Percentiles rank a stretch among this genome's conserved stretches.
phyloP scores from a whole-genome alignment of 805 yeast species.

The Ogataea zsoltii region DNA sequence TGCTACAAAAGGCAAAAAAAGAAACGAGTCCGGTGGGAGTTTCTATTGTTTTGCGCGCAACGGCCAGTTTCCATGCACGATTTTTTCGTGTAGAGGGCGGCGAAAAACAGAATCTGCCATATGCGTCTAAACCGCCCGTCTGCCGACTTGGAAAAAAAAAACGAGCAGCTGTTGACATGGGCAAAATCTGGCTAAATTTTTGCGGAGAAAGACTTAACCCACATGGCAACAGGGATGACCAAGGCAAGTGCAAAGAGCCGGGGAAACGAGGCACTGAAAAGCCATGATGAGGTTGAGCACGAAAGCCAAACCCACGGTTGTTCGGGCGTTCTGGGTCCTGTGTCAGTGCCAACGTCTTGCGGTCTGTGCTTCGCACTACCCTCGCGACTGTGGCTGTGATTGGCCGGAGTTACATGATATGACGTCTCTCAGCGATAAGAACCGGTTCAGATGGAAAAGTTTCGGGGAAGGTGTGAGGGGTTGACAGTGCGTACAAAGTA shows the following conservation, averaged over 20 bases:
- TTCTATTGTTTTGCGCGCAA: conserved; percentile 1
- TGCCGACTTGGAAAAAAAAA: neutral
- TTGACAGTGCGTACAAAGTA: neutral
- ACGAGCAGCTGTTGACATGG: neutral
- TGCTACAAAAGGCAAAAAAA: neutral
- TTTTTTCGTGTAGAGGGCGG: neutral
- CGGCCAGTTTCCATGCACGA: neutral
- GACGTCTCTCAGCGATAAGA: neutral
- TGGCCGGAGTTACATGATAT: conserved; percentile 1
- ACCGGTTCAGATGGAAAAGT: neutral
- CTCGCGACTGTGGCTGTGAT: neutral
- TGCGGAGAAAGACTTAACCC: conserved; percentile 1
- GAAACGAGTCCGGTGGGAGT: neutral
- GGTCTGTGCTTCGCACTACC: neutral
- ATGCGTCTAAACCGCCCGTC: neutral
- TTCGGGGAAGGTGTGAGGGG: neutral
- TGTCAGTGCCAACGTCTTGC: neutral
- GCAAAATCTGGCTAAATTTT: conserved; percentile 1
- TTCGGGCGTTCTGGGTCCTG: neutral
- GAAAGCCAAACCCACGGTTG: too few relatives aligned
- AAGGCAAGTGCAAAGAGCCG: too few relatives aligned
- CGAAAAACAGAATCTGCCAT: neutral
- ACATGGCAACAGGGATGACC: neutral
- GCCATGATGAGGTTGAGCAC: too few relatives aligned
- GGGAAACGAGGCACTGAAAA: too few relatives aligned